phyloP scores from a whole-genome alignment of 2,329 filamentous ascomycete species.

The Hypoxylon sp. region DNA sequence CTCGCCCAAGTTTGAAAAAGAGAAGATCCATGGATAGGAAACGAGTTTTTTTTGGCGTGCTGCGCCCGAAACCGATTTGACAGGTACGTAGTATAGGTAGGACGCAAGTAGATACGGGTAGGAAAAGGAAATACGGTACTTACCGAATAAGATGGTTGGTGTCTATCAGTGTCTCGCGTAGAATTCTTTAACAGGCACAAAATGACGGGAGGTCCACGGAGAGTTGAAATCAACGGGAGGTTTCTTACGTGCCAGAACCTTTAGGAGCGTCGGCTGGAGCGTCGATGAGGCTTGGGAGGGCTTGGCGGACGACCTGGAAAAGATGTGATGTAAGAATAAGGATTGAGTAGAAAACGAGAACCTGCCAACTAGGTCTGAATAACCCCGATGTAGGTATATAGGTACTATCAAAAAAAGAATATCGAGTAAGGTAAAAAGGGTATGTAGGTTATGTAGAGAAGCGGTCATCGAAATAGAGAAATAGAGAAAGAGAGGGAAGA shows the following conservation, averaged over 20 bases:
- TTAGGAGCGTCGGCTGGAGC: conserved; percentile 15
- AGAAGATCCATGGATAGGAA: background rate
- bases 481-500: conserved; percentile 29
- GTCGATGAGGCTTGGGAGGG: conserved; percentile 20
- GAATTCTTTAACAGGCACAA: conserved; percentile 34
- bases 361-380: conserved; percentile 1
- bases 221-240: conserved; percentile 28
- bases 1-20: conserved; percentile 15
- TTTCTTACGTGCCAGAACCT: conserved; percentile 28
- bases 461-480: conserved; percentile 39
- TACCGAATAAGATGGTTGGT: conserved; percentile 25
- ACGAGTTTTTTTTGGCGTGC: conserved; percentile 4
- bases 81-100: background rate
- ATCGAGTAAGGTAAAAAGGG: conserved; percentile 5
- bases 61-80: conserved; percentile 19
- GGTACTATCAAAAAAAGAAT: background rate
- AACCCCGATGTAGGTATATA: background rate
- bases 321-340: background rate
- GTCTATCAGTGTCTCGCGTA: conserved; percentile 31
- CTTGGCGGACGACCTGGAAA: conserved; percentile 25
- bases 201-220: conserved; percentile 22
- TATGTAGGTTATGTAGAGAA: conserved; percentile 18
- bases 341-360: background rate
- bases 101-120: conserved; percentile 8
- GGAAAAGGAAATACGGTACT: conserved; percentile 25